Evolutionary conservation across 768 basidiomycete genomes (phyloP), one percentile per base, ranked within the genome.

Genomic region (Clitopilus hobsonii): DNA sequence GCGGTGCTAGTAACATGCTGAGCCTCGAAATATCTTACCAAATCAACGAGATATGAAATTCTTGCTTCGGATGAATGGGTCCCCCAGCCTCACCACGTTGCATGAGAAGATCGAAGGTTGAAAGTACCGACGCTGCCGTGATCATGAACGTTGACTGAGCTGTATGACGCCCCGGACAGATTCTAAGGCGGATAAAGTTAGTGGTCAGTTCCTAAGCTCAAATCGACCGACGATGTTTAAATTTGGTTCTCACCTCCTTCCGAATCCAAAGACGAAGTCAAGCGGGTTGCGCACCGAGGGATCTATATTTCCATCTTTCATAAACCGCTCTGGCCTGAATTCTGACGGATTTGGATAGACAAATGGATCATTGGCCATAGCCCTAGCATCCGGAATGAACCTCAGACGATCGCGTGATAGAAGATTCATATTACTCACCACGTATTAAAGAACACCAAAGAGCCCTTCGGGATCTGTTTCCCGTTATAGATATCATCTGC

Each of bases 271-370:
- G 24, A 23, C 48, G 5, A 54, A 52, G 30, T 41, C 29, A 13
- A 55, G 48, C 8, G 63, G 63, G 36, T 64, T 64, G 24, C 55
- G 54, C 16, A 65, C 58, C 16, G 50, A 51, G 3, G 25, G 53
- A 23, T 64, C 38, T 27, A 60, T 25, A 29, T 62, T 59, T 2
- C 59, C 27, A 53, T 67, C 52, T 60, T 75, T 60, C 63, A 71
- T 45, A 56, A 72, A 77, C 3, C 76, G 61, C 8, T 72, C 75
- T 2, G 75, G 75, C 11, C 63, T 60, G 63, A 75, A 76, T 11
- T 20, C 36, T 1, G 61, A 54, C 5, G 74, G 70, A 3, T 72
- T 61, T 5, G 69, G 66, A 55, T 75, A 76, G 23, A 60, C 58
- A 6, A 55, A 51, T 50, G 66, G 63, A 23, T 77, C 62, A 49